A percentile compares a stretch with the other conserved stretches of the same genome.
These are phyloP conservation scores for Hyaloscypha variabilis DNA, from an alignment of 495 filamentous ascomycete genomes.

Conservation along the genomic window DNA sequence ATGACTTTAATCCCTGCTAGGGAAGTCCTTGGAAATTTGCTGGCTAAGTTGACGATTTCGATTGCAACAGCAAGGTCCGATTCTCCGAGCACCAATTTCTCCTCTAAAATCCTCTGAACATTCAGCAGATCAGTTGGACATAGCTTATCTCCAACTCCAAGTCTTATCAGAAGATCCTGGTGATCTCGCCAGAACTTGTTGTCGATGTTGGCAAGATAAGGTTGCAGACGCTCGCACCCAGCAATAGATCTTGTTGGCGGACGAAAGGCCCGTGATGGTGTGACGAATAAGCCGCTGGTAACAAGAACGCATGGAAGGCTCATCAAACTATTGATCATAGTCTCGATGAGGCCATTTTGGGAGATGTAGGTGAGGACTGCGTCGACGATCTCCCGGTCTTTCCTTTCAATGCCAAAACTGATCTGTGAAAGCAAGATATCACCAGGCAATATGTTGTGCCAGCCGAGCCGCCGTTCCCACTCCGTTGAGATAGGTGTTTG, in stretches of 20 bases:
- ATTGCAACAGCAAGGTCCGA: slow-evolving; percentile 31
- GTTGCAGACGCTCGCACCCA: slow-evolving; percentile 22
- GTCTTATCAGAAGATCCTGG: slow-evolving; percentile 19
- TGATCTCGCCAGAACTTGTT: slow-evolving; percentile 28
- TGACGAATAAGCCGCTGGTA: slow-evolving; percentile 21
- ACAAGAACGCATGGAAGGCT: slow-evolving; percentile 28
- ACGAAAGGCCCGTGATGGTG: slow-evolving; percentile 19
- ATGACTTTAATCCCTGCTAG: slow-evolving; percentile 18
- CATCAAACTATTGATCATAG: slow-evolving; percentile 19
- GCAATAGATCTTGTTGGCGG: slow-evolving; percentile 16
- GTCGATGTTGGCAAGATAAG: slow-evolving; percentile 31
- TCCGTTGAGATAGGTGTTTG: slow-evolving; percentile 17
- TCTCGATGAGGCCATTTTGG: slow-evolving; percentile 8
- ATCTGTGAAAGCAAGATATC: slow-evolving; percentile 32
- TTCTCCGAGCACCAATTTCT: slow-evolving; percentile 16
- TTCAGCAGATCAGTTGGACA: slow-evolving; percentile 25
- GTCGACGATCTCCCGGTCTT: slow-evolving; percentile 29
- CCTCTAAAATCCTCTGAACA: slow-evolving; percentile 27
- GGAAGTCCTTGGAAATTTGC: slow-evolving; percentile 15
- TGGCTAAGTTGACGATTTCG: slow-evolving; percentile 31
- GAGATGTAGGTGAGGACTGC: slow-evolving; percentile 30
- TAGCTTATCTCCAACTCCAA: slow-evolving; percentile 30
- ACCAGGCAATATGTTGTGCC: slow-evolving; percentile 28
- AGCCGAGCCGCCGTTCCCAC: slow-evolving; percentile 38
- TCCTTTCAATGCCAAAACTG: slow-evolving; percentile 20